phyloP scores from a whole-genome alignment of 768 basidiomycete species.

The Roridomyces roridus region DNA sequence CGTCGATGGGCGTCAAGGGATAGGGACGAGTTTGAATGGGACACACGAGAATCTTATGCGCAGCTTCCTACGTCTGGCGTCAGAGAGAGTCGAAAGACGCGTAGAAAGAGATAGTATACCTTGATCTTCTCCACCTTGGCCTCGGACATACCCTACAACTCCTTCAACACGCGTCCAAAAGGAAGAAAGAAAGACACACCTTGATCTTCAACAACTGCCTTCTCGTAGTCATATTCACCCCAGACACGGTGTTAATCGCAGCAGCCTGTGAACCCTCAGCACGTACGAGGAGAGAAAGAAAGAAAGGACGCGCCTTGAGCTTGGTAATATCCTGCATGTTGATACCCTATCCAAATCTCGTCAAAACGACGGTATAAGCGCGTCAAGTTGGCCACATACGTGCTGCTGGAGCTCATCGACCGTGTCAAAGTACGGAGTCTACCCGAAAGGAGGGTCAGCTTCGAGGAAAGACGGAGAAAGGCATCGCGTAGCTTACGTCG shows the following conservation, averaged over 20 bases:
- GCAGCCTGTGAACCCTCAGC: constrained; percentile 55
- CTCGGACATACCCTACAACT: constrained; percentile 96
- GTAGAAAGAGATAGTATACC: constrained; percentile 38
- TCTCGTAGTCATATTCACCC: constrained; percentile 90
- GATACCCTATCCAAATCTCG: constrained; percentile 68
- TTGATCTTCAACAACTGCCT: constrained; percentile 94
- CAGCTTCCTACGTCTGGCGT: constrained; percentile 73
- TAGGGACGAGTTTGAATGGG: background rate
- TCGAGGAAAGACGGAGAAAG: background rate
- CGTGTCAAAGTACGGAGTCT: constrained; percentile 74
- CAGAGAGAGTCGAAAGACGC: constrained; percentile 2
- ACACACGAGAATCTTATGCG: constrained; percentile 81
- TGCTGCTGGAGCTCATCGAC: constrained; percentile 89
- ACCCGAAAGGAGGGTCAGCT: background rate
- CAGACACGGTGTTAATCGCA: constrained; percentile 84
- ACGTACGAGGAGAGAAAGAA: constrained; percentile 5
- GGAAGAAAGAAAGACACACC: constrained; percentile 45
- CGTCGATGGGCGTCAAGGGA: background rate
- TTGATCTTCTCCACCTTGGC: constrained; percentile 99
- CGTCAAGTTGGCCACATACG: constrained; percentile 41
- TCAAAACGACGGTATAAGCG: constrained; percentile 23
- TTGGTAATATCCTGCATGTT: constrained; percentile 95
- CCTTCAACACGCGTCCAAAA: too few species aligned
- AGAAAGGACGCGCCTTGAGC: constrained; percentile 67
- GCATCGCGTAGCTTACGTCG: constrained; percentile 35